Conservation (phyloP, 306 rosid genomes). For the Cucumis melo region DNA sequence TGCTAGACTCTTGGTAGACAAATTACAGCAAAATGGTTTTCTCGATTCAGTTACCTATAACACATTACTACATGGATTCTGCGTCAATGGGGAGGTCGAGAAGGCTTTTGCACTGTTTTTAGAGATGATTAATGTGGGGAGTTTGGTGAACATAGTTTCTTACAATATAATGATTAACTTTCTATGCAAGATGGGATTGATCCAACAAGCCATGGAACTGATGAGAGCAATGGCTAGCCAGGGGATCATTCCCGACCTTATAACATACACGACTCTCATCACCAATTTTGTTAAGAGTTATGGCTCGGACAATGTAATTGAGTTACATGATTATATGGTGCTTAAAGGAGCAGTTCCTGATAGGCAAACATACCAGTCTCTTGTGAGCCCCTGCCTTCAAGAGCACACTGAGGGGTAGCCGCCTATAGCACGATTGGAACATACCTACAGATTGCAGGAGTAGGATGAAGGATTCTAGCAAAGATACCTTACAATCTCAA, state of each 20-base stretch:
- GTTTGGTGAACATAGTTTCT: conserved; percentile 27
- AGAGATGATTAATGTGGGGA: conserved; percentile 28
- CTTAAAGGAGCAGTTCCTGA: conserved; percentile 39
- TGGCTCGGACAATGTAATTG: conserved; percentile 28
- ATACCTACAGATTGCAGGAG: neutral
- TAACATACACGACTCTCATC: conserved; percentile 38
- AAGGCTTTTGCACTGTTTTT: conserved; percentile 18
- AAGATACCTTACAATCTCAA: neutral
- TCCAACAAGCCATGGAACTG: conserved; percentile 31
- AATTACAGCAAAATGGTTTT: conserved; percentile 10
- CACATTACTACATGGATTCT: conserved; percentile 34
- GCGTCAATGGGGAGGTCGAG: conserved; percentile 21
- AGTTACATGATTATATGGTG: conserved; percentile 42
- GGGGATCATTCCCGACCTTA: conserved; percentile 33
- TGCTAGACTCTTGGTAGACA: conserved; percentile 22
- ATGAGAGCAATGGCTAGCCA: conserved; percentile 25
- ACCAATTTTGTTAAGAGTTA: conserved; percentile 21
- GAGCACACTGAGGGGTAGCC: conserved; percentile 3
- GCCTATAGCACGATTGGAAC: neutral
- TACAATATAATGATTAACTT: conserved; percentile 38
- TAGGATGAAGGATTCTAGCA: neutral
- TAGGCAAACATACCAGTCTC: conserved; percentile 16
- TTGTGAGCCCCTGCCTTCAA: conserved; percentile 22
- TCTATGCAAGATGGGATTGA: conserved; percentile 33
- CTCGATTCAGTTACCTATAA: conserved; percentile 31